A percentile compares a stretch with the other conserved stretches of the same genome.
Evolutionary conservation across 2,329 filamentous ascomycete genomes (phyloP).

Genomic region (Metarhizium brunneum): DNA sequence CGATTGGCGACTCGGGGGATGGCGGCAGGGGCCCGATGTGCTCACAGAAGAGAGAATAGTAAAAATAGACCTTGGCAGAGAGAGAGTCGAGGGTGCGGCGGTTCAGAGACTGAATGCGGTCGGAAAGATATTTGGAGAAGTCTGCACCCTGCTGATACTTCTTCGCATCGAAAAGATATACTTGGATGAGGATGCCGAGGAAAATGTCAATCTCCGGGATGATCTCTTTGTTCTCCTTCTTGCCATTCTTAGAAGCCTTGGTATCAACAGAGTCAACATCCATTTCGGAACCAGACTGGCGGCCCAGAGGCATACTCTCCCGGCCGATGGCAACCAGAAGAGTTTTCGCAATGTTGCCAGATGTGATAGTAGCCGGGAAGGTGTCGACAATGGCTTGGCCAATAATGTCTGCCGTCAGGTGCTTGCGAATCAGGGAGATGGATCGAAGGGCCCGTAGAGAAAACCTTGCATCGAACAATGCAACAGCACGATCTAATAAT

Average conservation of each 20-base stretch:
- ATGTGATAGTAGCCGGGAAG: constrained; percentile 53
- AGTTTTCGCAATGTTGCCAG: constrained; percentile 57
- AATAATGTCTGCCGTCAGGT: constrained; percentile 72
- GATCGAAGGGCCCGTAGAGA: constrained; percentile 88
- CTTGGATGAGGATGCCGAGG: constrained; percentile 76
- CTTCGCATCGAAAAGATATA: constrained; percentile 80
- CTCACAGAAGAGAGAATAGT: constrained; percentile 93
- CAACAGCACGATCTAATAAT: constrained; percentile 83
- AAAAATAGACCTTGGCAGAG: constrained; percentile 94
- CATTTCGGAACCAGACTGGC: constrained; percentile 54
- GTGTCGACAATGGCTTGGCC: constrained; percentile 73
- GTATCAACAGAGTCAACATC: constrained; percentile 57
- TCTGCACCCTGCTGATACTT: constrained; percentile 69
- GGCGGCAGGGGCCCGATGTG: constrained; percentile 79
- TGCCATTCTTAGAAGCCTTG: constrained; percentile 47
- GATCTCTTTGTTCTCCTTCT: constrained; percentile 64
- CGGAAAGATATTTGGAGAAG: constrained; percentile 76
- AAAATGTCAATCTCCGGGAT: constrained; percentile 86
- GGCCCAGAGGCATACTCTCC: constrained; percentile 53
- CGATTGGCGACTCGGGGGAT: constrained; percentile 78
- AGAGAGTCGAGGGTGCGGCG: constrained; percentile 89
- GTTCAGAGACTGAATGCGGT: constrained; percentile 81
- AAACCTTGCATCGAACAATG: constrained; percentile 90
- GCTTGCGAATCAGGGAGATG: constrained; percentile 92
- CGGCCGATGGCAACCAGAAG: constrained; percentile 63